These are phyloP conservation scores for Chaetomiaceae sp. DNA, from an alignment of 2,329 filamentous ascomycete species.

Conservation along the genomic window DNA sequence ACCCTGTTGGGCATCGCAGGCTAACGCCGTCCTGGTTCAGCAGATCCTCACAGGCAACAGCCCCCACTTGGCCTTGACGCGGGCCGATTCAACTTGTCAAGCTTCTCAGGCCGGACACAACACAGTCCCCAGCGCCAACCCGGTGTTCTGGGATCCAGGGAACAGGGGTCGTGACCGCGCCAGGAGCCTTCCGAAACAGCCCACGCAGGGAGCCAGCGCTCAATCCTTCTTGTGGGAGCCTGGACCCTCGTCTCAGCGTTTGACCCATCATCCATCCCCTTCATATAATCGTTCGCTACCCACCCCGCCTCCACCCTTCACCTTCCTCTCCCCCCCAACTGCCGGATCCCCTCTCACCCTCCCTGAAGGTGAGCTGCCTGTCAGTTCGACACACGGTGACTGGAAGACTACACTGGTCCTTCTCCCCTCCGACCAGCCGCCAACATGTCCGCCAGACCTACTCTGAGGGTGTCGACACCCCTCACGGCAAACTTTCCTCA, in stretches of 20 bases:
- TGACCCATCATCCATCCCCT: constrained; percentile 10
- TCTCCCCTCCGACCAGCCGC: constrained; percentile 17
- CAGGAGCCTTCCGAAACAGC: constrained; percentile 20
- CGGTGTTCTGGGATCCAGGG: constrained; percentile 25
- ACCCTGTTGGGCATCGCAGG: neutral
- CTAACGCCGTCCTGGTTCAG: constrained; percentile 12
- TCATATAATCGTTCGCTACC: constrained; percentile 30
- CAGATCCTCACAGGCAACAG: neutral
- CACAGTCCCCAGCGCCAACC: constrained; percentile 22
- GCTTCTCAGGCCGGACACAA: constrained; percentile 13
- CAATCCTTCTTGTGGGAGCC: constrained; percentile 16
- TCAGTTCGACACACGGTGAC: constrained; percentile 32
- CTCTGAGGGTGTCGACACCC: constrained; percentile 57
- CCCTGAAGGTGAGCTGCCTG: constrained; percentile 33
- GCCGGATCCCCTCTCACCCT: constrained; percentile 30
- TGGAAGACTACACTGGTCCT: constrained; percentile 21
- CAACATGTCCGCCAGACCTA: constrained; percentile 52
- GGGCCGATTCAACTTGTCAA: constrained; percentile 19
- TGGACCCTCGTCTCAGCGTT: too few relatives aligned
- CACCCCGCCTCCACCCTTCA: constrained; percentile 27
- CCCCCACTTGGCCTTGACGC: constrained; percentile 15
- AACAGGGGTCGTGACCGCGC: constrained; percentile 21
- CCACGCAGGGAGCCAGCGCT: constrained; percentile 20
- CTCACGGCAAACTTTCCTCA: constrained; percentile 56
- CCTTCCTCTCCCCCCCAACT: constrained; percentile 32